A percentile compares a stretch with the other conserved stretches of the same genome.
Evolutionary conservation across 805 yeast genomes (phyloP).

Genomic region (Lachancea quebecensis): DNA sequence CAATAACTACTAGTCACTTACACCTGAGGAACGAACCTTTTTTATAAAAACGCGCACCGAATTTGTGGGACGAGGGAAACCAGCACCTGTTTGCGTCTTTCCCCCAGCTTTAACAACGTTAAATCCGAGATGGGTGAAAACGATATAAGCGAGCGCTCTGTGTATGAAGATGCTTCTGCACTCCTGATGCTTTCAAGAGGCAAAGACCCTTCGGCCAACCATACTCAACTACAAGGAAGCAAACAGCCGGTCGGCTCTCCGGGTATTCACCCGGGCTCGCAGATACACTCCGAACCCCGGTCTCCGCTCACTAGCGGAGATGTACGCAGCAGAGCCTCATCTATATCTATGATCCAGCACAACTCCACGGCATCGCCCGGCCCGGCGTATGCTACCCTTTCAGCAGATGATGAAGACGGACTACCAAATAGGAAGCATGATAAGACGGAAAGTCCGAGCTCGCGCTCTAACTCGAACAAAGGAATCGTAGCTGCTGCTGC

Average conservation of each 20-base stretch:
- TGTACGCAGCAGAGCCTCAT: slow-evolving; percentile 1
- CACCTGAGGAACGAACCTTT: not conserved
- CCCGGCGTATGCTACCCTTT: slow-evolving; percentile 39
- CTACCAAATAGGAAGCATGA: not conserved
- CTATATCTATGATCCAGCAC: slow-evolving; percentile 27
- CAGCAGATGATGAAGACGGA: slow-evolving; percentile 15
- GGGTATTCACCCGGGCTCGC: not conserved
- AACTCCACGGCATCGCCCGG: slow-evolving; percentile 37
- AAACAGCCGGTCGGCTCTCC: slow-evolving; percentile 14
- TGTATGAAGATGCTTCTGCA: slow-evolving; percentile 55
- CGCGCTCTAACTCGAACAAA: slow-evolving; percentile 27
- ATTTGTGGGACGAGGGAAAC: not conserved
- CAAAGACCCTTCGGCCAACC: slow-evolving; percentile 27
- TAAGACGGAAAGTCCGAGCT: slow-evolving; percentile 1
- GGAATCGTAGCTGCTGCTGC: slow-evolving; percentile 80
- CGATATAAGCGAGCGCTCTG: slow-evolving; percentile 20
- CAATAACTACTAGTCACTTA: not conserved
- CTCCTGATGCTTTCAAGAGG: slow-evolving; percentile 53
- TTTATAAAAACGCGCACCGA: not conserved
- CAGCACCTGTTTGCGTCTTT: not conserved
- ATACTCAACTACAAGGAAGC: slow-evolving; percentile 15
- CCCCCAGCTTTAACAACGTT: not conserved
- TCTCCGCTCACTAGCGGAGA: not conserved
- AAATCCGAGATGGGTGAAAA: slow-evolving; percentile 1
- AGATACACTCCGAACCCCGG: slow-evolving; percentile 5